These are phyloP conservation scores for Tephrocybe sp. DNA, from an alignment of 768 basidiomycete species.

Conservation along the genomic window DNA sequence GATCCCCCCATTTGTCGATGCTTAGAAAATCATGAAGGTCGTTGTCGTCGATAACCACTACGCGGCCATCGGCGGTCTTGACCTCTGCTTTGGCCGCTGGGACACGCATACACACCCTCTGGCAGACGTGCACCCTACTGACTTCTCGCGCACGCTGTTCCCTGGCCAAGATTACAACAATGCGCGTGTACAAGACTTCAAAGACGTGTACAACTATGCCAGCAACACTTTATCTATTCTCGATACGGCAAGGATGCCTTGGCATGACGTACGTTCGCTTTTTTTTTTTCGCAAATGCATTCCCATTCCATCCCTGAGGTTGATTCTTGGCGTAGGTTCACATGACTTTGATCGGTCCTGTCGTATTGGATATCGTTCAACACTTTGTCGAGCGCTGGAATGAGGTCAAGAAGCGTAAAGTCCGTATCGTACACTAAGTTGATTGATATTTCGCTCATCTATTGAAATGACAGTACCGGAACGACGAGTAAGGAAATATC, in stretches of 20 bases:
- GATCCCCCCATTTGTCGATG: conserved; percentile 7
- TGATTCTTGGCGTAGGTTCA: conserved; percentile 54
- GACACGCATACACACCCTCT: conserved; percentile 89
- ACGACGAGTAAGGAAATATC: conserved; percentile 42
- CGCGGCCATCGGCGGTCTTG: conserved; percentile 90
- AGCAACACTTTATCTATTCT: conserved; percentile 66
- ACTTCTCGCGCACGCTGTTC: conserved; percentile 80
- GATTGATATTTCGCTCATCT: background rate
- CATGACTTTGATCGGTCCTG: conserved; percentile 78
- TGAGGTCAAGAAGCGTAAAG: conserved; percentile 81
- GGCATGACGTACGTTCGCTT: conserved; percentile 78
- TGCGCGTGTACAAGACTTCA: conserved; percentile 81
- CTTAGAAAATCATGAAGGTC: conserved; percentile 31
- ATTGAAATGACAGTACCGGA: conserved; percentile 30
- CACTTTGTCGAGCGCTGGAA: conserved; percentile 95
- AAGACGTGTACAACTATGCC: conserved; percentile 75
- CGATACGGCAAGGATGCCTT: conserved; percentile 82
- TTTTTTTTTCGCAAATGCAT: background rate
- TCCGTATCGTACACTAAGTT: conserved; percentile 20
- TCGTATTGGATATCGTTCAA: conserved; percentile 87
- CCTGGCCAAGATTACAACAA: conserved; percentile 96
- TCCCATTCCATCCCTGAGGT: background rate
- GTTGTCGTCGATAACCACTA: conserved; percentile 85
- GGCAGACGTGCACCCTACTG: conserved; percentile 88
- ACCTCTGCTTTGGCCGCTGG: conserved; percentile 97